Percentiles rank a stretch among this genome's conserved stretches.
Evolutionary conservation across 179 eudicot genomes (phyloP).

Genomic region (Spinacia oleracea): DNA sequence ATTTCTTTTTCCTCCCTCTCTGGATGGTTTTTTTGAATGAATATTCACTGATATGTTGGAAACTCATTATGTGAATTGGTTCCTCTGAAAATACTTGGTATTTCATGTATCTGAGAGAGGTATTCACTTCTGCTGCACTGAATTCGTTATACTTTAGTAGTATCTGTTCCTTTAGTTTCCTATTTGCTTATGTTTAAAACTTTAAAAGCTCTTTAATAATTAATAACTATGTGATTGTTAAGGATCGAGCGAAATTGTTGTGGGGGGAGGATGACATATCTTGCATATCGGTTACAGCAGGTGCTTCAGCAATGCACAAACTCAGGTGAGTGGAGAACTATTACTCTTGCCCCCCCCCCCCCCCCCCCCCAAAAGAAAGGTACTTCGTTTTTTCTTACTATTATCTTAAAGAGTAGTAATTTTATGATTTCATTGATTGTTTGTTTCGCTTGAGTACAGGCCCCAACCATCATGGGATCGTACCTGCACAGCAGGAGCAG

Average conservation of each 20-base stretch:
- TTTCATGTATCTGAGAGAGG: neutral
- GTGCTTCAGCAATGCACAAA: conserved; percentile 94
- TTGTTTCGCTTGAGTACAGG: conserved; percentile 38
- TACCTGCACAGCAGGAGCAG: conserved; percentile 97
- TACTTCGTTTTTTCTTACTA: neutral
- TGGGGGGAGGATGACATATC: conserved; percentile 74
- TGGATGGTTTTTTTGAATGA: neutral
- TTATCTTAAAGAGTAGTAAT: no score
- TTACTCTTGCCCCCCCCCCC: neutral
- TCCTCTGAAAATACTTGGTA: neutral
- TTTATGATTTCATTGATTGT: neutral
- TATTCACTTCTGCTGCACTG: conserved; percentile 5
- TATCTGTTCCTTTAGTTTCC: neutral
- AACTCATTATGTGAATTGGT: neutral
- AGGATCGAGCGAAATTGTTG: conserved; percentile 66
- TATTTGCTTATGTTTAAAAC: neutral
- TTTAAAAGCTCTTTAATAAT: neutral
- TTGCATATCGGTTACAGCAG: conserved; percentile 70
- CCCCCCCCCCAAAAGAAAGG: no score
- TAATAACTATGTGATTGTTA: conserved; percentile 14
- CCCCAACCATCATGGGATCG: conserved; percentile 98
- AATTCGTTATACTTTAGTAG: neutral
- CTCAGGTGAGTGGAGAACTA: conserved; percentile 57
- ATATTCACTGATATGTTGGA: neutral
- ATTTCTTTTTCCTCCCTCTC: neutral